phyloP scores from a whole-genome alignment of 2,329 filamentous ascomycete genomes.

The Nemania sp. region DNA sequence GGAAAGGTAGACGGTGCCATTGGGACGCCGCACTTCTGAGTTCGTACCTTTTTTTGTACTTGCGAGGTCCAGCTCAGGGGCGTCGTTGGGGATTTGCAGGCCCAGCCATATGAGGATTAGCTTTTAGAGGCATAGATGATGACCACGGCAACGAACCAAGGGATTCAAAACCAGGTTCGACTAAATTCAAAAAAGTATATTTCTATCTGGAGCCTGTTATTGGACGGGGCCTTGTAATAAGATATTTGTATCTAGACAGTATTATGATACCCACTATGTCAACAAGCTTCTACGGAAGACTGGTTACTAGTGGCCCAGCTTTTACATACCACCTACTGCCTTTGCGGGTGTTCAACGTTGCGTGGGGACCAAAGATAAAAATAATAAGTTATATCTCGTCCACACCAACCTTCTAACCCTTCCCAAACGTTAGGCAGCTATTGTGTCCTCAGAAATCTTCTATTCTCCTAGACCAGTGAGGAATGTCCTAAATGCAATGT shows the following conservation, averaged over 20 bases:
- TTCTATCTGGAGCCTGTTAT: constrained; percentile 10
- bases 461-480: background rate
- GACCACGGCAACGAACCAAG: background rate
- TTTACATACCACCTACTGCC: background rate
- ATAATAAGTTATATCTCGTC: background rate
- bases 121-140: constrained; percentile 9
- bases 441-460: background rate
- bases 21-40: constrained; percentile 17
- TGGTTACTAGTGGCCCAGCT: background rate
- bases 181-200: constrained; percentile 6
- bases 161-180: constrained; percentile 3
- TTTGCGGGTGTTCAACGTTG: background rate
- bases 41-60: constrained; percentile 17
- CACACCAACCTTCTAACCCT: no score
- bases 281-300: background rate
- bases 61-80: constrained; percentile 1
- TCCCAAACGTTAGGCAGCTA: background rate
- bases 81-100: background rate
- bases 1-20: constrained; percentile 17
- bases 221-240: constrained; percentile 18
- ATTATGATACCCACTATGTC: background rate
- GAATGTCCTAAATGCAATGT: background rate
- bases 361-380: no score
- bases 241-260: constrained; percentile 10
- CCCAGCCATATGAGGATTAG: background rate